A percentile compares a stretch with the other conserved stretches of the same genome.
Conservation (phyloP, 2,329 filamentous ascomycete species). For the Bipolaris cookei region DNA sequence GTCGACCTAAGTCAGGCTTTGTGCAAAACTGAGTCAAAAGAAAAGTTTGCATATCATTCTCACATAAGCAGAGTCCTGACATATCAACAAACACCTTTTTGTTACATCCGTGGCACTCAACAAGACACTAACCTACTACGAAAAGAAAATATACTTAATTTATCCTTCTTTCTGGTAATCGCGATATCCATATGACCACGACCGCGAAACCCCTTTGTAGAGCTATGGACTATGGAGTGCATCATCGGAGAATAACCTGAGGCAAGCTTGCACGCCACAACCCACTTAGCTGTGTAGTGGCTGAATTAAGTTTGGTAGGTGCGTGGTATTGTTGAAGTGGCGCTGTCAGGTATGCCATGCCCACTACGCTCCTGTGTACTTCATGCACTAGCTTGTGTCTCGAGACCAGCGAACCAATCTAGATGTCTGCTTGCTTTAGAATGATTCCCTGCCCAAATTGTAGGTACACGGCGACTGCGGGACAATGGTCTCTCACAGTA, state of each 20-base stretch:
- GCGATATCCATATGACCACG: slow-evolving; percentile 10
- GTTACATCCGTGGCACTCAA: slow-evolving; percentile 29
- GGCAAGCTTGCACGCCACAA: slow-evolving; percentile 17
- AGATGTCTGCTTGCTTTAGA: neutral
- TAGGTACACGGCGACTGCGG: neutral
- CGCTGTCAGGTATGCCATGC: slow-evolving; percentile 1
- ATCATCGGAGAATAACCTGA: slow-evolving; percentile 27
- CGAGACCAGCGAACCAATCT: neutral
- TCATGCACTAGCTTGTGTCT: slow-evolving; percentile 7
- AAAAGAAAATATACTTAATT: slow-evolving; percentile 20
- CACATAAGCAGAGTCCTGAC: neutral
- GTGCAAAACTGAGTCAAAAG: slow-evolving; percentile 26
- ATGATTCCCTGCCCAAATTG: neutral
- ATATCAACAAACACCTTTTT: slow-evolving; percentile 2
- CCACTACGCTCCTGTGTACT: slow-evolving; percentile 1
- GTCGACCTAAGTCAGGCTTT: slow-evolving; percentile 28
- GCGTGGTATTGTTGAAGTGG: slow-evolving; percentile 28
- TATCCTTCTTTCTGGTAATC: slow-evolving; percentile 15
- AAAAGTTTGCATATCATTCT: neutral
- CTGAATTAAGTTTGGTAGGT: slow-evolving; percentile 5
- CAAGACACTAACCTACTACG: slow-evolving; percentile 31
- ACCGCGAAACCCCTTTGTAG: slow-evolving; percentile 18
- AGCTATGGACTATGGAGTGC: slow-evolving; percentile 18
- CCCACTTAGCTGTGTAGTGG: slow-evolving; percentile 6
- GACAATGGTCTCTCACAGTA: neutral